Conservation (phyloP, 2,329 filamentous ascomycete genomes). For the Pseudogymnoascus sp. region DNA sequence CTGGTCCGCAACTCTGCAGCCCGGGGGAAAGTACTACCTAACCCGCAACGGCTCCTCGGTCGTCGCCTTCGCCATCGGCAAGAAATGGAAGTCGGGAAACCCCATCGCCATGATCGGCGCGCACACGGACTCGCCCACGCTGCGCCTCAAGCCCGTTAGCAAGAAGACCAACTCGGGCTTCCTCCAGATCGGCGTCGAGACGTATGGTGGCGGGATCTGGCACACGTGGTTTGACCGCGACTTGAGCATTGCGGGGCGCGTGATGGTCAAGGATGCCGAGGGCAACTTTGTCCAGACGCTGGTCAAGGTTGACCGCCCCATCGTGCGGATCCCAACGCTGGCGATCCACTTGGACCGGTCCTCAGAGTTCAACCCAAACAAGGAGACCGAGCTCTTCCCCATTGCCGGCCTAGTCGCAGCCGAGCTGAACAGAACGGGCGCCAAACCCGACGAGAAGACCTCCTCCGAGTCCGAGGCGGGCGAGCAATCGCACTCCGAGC, state of each 20-base stretch:
- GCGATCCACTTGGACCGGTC: slow-evolving; percentile 90
- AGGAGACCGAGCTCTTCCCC: slow-evolving; percentile 91
- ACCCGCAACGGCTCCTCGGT: slow-evolving; percentile 91
- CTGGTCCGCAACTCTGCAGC: slow-evolving; percentile 71
- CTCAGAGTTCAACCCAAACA: slow-evolving; percentile 85
- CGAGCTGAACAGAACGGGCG: slow-evolving; percentile 72
- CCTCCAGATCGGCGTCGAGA: slow-evolving; percentile 90
- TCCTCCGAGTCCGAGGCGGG: slow-evolving; percentile 31
- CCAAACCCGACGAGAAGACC: slow-evolving; percentile 29
- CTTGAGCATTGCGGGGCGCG: slow-evolving; percentile 79
- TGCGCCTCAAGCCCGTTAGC: slow-evolving; percentile 89
- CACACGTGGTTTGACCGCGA: slow-evolving; percentile 98
- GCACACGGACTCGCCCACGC: slow-evolving; percentile 88
- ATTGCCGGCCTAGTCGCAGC: slow-evolving; percentile 82
- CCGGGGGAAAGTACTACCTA: slow-evolving; percentile 92
- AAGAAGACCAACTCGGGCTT: slow-evolving; percentile 83
- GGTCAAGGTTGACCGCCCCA: slow-evolving; percentile 82
- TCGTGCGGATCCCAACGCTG: slow-evolving; percentile 85
- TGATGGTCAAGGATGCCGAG: slow-evolving; percentile 67
- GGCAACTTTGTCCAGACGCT: slow-evolving; percentile 75
- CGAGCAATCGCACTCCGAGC: slow-evolving; percentile 42
- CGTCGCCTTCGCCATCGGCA: slow-evolving; percentile 84
- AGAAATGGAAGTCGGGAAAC: slow-evolving; percentile 85
- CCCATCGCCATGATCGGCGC: slow-evolving; percentile 89
- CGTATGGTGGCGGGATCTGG: slow-evolving; percentile 94